Evolutionary conservation across 768 basidiomycete genomes (phyloP), one percentile per base, ranked within the genome.

Genomic region (Tylopilus felleus): DNA sequence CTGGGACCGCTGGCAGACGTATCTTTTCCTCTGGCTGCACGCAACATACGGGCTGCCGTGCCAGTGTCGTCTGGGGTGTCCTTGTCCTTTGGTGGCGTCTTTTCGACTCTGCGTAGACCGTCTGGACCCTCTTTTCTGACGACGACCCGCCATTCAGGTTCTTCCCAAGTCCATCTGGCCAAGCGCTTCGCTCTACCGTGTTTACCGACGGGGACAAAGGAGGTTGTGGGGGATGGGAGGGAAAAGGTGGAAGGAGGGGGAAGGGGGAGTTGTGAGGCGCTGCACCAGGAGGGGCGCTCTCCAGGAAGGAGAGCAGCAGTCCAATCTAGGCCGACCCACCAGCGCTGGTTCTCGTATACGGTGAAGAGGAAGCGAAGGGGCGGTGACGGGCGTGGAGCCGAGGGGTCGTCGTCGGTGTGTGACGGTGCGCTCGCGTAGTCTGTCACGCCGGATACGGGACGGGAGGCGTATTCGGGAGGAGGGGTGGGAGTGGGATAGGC

Each of bases 291-390:
- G 0, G 94, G 92, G 5, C 93, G 85, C 64, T 98, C 94, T 17
- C 81, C 81, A 0, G 94, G 94, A 16, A 97, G 80, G 8, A 98
- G 80, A 1, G 93, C 93, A 4, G 90, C 88, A 2, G 94, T 96
- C 91, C 91, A 98, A 71, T 97, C 94, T 41, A 98, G 80, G 13
- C 90, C 93, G 82, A 98, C 84, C 94, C 94, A 98, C 94, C 94
- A 96, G 7, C 94, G 80, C 72, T 97, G 93, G 71, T 96, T 96
- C 70, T 97, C 93, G 65, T 91, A 86, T 12, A 95, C 73, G n/a
- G 87, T 91, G 65, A 95, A 95, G 44, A 90, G 78, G 74, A 95
- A 94, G 21, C 88, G 84, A 29, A 88, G 71, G 17, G 68, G 64
- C 0, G 69, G 60, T 1, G 63, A 71, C 5, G 69, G 60, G 23